Percentiles rank a stretch among this genome's conserved stretches.
Evolutionary conservation across 257 asterid genomes (phyloP).

Genomic region (Pogostemon cablin): DNA sequence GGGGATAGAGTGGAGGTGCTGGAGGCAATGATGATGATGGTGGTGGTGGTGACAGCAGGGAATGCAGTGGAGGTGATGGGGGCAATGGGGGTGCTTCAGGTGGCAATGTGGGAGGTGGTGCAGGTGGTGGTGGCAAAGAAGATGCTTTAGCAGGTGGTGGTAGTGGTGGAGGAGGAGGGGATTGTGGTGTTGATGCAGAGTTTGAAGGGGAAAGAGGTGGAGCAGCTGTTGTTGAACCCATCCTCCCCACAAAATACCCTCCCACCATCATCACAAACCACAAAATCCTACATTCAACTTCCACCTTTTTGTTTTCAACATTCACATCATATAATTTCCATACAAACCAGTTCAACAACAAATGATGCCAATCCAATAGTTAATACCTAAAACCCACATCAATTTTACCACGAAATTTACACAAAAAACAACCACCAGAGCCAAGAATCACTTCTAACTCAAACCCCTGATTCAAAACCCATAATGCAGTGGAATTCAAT

Average conservation of each 20-base stretch:
- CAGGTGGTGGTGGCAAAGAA: background rate
- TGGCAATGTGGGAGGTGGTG: background rate
- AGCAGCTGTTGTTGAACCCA: background rate
- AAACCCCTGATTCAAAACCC: no score
- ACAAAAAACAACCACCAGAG: background rate
- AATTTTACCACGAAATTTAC: background rate
- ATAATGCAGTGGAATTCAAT: no score
- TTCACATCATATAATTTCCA: background rate
- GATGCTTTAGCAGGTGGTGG: background rate
- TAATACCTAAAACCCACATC: background rate
- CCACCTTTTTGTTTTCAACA: background rate
- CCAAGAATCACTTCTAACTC: no score
- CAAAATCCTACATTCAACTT: background rate
- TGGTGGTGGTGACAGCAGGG: background rate
- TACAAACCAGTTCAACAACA: background rate
- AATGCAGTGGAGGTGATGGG: background rate
- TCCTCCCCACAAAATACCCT: slow-evolving; percentile 4
- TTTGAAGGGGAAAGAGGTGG: background rate
- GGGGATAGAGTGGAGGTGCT: background rate
- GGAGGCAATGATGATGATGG: background rate
- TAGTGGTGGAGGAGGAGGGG: background rate
- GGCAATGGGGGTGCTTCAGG: background rate
- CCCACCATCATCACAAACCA: background rate
- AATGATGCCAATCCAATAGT: background rate
- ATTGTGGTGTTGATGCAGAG: background rate